phyloP scores from a whole-genome alignment of 2,329 filamentous ascomycete genomes.

The Phialophora tarda region DNA sequence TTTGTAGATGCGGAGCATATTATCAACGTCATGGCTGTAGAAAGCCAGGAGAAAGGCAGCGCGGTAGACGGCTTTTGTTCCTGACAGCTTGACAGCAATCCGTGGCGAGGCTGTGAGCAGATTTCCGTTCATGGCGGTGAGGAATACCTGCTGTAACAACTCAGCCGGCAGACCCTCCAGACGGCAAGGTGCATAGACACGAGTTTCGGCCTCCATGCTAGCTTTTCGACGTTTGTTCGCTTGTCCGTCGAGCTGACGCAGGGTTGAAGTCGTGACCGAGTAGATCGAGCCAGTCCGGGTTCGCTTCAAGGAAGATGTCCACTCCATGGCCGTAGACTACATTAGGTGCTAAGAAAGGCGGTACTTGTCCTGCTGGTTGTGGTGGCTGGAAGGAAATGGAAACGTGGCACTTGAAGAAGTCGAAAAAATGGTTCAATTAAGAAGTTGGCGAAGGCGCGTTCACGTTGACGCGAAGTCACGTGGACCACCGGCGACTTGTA shows the following conservation, averaged over 20 bases:
- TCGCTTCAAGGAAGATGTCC: conserved; percentile 13
- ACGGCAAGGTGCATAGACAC: neutral
- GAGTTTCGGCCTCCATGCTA: too few species aligned
- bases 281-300: conserved; percentile 20
- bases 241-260: conserved; percentile 1
- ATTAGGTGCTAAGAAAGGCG: neutral
- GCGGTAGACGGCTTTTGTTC: conserved; percentile 12
- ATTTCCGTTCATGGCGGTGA: conserved; percentile 20
- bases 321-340: neutral
- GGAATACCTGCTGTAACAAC: conserved; percentile 19
- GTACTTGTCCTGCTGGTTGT: too few species aligned
- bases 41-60: conserved; percentile 21
- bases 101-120: conserved; percentile 17
- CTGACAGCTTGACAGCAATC: conserved; percentile 23
- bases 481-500: too few species aligned
- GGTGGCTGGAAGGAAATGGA: neutral
- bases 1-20: conserved; percentile 14
- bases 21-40: conserved; percentile 17
- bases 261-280: conserved; percentile 11
- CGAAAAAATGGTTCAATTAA: neutral
- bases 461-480: neutral
- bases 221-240: conserved; percentile 12
- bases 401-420: neutral
- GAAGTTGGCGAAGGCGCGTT: neutral
- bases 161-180: conserved; percentile 19